Base-by-base conservation (phyloP, 2,329 filamentous ascomycete genomes). In the Orbilia ellipsospora region DNA sequence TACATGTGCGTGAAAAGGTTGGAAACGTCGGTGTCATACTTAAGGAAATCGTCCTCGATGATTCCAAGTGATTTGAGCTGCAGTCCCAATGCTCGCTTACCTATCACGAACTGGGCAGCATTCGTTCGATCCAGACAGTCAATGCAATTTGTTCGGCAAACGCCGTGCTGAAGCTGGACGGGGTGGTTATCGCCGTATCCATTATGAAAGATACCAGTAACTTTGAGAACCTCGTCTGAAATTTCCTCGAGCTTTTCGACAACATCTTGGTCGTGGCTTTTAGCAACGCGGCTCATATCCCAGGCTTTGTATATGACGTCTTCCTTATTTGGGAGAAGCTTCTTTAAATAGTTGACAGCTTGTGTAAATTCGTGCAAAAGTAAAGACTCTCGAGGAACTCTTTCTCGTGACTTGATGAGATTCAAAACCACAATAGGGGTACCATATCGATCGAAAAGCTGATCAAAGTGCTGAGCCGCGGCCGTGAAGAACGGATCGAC, bases 1-100 rank as follows among this genome's bases (percentile, higher is more conserved):
- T 94, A 97, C 94, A 99, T 98, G 80, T 96, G 92, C 0, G 95
- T 98, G 79, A 99, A 97, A 8, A 97, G 87, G 79, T 98, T 97
- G 70, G 97, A 91, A 1, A 93, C 93, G 83, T 99, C 95, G 0
- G 93, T 97, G 80, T 99, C 95, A 80, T 97, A 99, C 72, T 94
- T 90, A 61, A 99, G 88, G 0, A 87, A 88, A 0, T 91, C 90
- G 44, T 90, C 88, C 69, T 90, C 88, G 28, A 98, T 90, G 31
- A 99, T 90, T 4, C 95, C 95, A 2, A 99, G 86, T 2, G 94
- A 94, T 81, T 97, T 91, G 7, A 99, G 86, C 82, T 99, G 95
- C 79, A 96, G 89, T 0, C 94, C 95, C 10, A 99, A 87, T 0
- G 95, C 95, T 79, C 92, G 88, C 84, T 99, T 99, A 3, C 93